These are phyloP conservation scores for Anthracocystis panici-leucophaei DNA, from an alignment of 1,284 basidiomycete genomes.

Conservation along the genomic window DNA sequence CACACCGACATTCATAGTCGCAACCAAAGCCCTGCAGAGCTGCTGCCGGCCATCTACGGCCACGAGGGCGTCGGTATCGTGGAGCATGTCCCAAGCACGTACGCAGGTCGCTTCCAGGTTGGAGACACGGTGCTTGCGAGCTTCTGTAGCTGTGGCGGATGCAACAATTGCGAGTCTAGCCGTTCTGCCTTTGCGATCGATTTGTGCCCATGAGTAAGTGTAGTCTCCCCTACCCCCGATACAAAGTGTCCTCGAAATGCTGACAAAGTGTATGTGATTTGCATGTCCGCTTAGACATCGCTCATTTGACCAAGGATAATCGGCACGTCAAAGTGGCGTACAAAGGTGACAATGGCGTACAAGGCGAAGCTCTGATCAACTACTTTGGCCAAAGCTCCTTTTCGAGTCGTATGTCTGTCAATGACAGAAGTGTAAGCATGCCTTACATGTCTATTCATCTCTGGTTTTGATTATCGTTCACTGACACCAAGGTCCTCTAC, in stretches of 20 bases:
- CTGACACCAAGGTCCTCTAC: too few species aligned
- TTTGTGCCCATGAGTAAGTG: constrained; percentile 28
- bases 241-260: too few species aligned
- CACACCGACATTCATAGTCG: constrained; percentile 26
- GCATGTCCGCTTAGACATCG: too few species aligned
- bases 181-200: constrained; percentile 24
- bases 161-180: constrained; percentile 30
- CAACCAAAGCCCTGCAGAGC: constrained; percentile 2
- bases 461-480: too few species aligned
- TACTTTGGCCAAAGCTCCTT: constrained; percentile 46
- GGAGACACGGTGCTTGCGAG: constrained; percentile 33
- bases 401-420: constrained; percentile 31
- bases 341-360: constrained; percentile 8
- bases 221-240: too few species aligned
- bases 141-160: constrained; percentile 38
- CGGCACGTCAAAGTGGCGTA: constrained; percentile 25
- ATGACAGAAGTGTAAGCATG: constrained; percentile 24
- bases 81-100: constrained; percentile 22
- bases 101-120: constrained; percentile 16
- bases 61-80: constrained; percentile 32
- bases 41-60: constrained; percentile 27
- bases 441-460: not conserved
- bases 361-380: constrained; percentile 22
- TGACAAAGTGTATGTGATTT: too few species aligned
- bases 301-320: constrained; percentile 20